Conservation (phyloP, 805 yeast genomes). For the Metschnikowia rubicola region DNA sequence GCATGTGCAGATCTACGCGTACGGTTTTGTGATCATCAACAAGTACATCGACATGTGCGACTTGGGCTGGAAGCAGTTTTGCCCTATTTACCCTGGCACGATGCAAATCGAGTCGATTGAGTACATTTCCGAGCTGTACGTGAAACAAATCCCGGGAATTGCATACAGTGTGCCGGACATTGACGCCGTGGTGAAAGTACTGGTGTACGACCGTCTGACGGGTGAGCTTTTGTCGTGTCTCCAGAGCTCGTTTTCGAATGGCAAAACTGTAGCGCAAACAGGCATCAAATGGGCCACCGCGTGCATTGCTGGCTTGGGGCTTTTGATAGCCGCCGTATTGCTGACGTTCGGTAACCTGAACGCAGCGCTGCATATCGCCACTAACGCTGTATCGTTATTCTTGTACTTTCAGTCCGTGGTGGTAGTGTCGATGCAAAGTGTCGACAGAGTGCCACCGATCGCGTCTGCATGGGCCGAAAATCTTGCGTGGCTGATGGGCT, state of each 20-base stretch:
- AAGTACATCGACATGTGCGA: conserved; percentile 60
- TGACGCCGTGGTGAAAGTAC: conserved; percentile 70
- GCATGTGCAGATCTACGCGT: conserved; percentile 72
- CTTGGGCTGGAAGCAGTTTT: conserved; percentile 78
- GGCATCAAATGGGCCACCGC: conserved; percentile 89
- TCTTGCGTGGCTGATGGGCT: conserved; percentile 92
- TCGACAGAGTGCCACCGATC: conserved; percentile 84
- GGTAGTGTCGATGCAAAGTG: conserved; percentile 79
- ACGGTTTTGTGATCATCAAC: conserved; percentile 71
- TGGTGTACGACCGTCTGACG: conserved; percentile 38
- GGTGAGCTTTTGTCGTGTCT: conserved; percentile 62
- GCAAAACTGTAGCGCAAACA: conserved; percentile 74
- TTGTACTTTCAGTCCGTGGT: conserved; percentile 87
- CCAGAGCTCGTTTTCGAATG: conserved; percentile 71
- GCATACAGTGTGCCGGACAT: conserved; percentile 85
- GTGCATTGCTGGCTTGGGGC: conserved; percentile 81
- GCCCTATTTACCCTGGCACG: conserved; percentile 82
- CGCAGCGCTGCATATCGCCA: conserved; percentile 85
- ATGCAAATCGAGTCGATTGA: conserved; percentile 72
- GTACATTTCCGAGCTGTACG: conserved; percentile 50
- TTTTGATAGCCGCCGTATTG: conserved; percentile 75
- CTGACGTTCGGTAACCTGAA: conserved; percentile 83
- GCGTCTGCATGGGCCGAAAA: conserved; percentile 92
- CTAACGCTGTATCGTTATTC: conserved; percentile 80
- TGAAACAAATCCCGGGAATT: conserved; percentile 68